Percentiles rank a stretch among this genome's conserved stretches.
Conservation (phyloP, 495 filamentous ascomycete species). For the Neurospora sp. region DNA sequence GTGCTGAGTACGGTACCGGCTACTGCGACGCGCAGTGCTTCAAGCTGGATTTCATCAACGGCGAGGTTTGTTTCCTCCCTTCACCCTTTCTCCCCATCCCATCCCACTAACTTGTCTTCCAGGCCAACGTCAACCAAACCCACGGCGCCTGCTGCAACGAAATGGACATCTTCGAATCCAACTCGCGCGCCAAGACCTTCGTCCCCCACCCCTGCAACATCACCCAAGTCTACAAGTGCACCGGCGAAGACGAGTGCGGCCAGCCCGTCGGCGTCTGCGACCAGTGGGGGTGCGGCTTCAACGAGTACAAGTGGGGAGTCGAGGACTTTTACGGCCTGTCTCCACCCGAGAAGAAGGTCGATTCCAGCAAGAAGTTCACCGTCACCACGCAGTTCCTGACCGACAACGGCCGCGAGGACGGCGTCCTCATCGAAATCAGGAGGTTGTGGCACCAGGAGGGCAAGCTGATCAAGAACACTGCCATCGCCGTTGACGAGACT, state of each 20-base stretch:
- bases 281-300: constrained; percentile 27
- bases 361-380: constrained; percentile 52
- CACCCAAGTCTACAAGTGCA: constrained; percentile 34
- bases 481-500: neutral
- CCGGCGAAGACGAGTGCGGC: constrained; percentile 30
- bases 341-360: constrained; percentile 30
- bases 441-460: constrained; percentile 58
- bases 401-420: constrained; percentile 27
- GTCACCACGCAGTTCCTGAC: constrained; percentile 64
- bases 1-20: constrained; percentile 62
- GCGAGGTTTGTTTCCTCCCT: constrained; percentile 31
- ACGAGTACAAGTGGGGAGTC: constrained; percentile 46
- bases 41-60: constrained; percentile 57
- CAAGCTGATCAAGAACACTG: constrained; percentile 33
- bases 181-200: constrained; percentile 45
- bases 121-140: constrained; percentile 40
- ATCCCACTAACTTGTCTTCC: no score
- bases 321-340: constrained; percentile 43
- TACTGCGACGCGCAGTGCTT: constrained; percentile 72
- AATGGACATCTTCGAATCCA: constrained; percentile 67
- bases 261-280: constrained; percentile 45
- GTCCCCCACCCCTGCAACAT: constrained; percentile 56
- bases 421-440: constrained; percentile 47
- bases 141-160: constrained; percentile 60
- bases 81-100: neutral